Conservation (phyloP, 1,284 basidiomycete genomes). For the Singerocomus inundabilis region DNA sequence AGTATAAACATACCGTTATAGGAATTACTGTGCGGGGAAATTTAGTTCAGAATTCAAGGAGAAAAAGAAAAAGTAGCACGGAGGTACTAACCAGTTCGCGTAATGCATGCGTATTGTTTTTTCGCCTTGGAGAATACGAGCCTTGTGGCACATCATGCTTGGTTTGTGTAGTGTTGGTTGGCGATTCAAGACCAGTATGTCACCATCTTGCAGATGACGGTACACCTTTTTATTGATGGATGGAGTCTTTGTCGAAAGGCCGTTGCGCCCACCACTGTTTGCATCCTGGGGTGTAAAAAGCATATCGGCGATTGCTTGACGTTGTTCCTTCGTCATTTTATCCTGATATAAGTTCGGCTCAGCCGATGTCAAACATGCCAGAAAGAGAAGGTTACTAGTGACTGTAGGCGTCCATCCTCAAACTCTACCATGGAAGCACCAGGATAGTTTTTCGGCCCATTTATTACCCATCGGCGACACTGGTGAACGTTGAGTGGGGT, state of each 20-base stretch:
- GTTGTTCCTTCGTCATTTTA: conserved; percentile 81
- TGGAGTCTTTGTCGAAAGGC: conserved; percentile 68
- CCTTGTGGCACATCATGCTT: conserved; percentile 99
- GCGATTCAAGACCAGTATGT: conserved; percentile 95
- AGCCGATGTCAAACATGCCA: neutral
- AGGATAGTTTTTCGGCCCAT: conserved; percentile 87
- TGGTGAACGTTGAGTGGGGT: conserved; percentile 90
- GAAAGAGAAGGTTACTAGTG: conserved; percentile 53
- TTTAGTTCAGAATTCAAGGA: conserved; percentile 9
- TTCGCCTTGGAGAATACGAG: conserved; percentile 90
- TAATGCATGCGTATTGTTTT: conserved; percentile 99
- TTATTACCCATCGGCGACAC: conserved; percentile 89
- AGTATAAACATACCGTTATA: conserved; percentile 75
- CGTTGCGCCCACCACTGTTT: conserved; percentile 48
- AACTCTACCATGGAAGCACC: conserved; percentile 95
- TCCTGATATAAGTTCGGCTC: conserved; percentile 51
- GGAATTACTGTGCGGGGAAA: conserved; percentile 69
- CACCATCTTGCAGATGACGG: conserved; percentile 92
- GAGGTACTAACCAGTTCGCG: conserved; percentile 82
- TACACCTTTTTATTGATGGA: conserved; percentile 97
- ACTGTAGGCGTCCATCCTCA: conserved; percentile 88
- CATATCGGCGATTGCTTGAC: conserved; percentile 96
- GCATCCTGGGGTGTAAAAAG: conserved; percentile 90
- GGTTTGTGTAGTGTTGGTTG: conserved; percentile 99
- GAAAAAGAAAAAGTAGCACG: neutral